These are phyloP conservation scores for Cordyceps fumosorosea DNA, from an alignment of 2,329 filamentous ascomycete genomes.

Conservation along the genomic window DNA sequence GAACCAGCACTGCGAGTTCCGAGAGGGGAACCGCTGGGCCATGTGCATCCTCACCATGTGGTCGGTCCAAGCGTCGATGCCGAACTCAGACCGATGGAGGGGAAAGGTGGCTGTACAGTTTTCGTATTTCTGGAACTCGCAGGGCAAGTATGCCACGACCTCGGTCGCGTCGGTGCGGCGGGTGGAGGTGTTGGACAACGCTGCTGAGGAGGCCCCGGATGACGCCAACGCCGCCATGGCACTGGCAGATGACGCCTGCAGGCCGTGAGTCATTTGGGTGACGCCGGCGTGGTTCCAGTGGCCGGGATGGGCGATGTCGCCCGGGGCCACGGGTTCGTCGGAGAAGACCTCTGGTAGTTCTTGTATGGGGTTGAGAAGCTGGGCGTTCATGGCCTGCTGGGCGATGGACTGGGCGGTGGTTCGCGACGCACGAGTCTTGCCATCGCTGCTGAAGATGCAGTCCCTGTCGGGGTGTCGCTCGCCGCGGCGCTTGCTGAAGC, in stretches of 20 bases:
- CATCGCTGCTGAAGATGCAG: conserved; percentile 2
- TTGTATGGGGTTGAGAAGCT: not conserved
- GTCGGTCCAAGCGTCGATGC: conserved; percentile 37
- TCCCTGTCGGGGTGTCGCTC: not conserved
- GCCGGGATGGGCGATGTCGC: not conserved
- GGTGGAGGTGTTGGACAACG: not conserved
- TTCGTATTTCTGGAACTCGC: conserved; percentile 36
- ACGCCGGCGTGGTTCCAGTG: not conserved
- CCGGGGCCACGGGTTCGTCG: not conserved
- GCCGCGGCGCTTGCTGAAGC: not conserved
- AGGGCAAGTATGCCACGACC: conserved; percentile 27
- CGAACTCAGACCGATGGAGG: conserved; percentile 19
- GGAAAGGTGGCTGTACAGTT: conserved; percentile 33
- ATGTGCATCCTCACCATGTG: conserved; percentile 38
- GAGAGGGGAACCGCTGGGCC: conserved; percentile 25
- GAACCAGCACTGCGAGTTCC: conserved; percentile 40
- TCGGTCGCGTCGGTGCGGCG: not conserved
- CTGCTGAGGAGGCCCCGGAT: not conserved
- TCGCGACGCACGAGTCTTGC: not conserved
- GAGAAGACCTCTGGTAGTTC: not conserved
- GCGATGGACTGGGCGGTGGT: not conserved
- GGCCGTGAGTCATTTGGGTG: not conserved
- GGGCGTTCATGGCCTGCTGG: not conserved
- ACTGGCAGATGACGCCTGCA: not conserved
- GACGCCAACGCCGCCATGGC: not conserved